phyloP scores from a whole-genome alignment of 2,329 filamentous ascomycete species.

The Xylariaceae sp. region DNA sequence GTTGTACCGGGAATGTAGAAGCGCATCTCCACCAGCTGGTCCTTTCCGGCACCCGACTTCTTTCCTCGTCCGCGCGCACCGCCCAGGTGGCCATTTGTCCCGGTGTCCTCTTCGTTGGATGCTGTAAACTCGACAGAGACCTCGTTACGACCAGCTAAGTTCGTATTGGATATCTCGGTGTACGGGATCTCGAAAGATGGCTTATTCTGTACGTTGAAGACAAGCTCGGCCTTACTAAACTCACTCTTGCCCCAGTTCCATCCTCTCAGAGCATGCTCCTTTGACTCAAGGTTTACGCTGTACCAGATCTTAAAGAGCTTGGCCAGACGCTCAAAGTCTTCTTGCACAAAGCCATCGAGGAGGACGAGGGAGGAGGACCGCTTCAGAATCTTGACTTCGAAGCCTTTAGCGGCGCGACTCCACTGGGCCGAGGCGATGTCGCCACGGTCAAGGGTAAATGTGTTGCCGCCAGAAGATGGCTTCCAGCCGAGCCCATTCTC shows the following conservation, averaged over 20 bases:
- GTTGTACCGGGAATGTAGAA: conserved; percentile 96
- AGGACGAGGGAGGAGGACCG: conserved; percentile 83
- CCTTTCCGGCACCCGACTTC: conserved; percentile 82
- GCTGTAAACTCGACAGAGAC: conserved; percentile 91
- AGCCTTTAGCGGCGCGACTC: conserved; percentile 89
- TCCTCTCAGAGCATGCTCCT: conserved; percentile 89
- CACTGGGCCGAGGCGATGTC: conserved; percentile 87
- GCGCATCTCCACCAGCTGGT: conserved; percentile 96
- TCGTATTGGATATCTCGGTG: conserved; percentile 95
- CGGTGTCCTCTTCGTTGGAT: conserved; percentile 65
- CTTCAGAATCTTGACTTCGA: conserved; percentile 87
- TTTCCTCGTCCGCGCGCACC: conserved; percentile 74
- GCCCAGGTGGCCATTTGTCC: conserved; percentile 68
- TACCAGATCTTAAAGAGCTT: conserved; percentile 99
- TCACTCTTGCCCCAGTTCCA: conserved; percentile 99
- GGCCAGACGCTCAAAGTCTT: conserved; percentile 84
- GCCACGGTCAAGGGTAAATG: conserved; percentile 84
- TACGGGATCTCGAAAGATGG: conserved; percentile 97
- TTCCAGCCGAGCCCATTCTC: conserved; percentile 97
- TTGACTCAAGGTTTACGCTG: conserved; percentile 84
- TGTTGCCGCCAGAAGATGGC: conserved; percentile 78
- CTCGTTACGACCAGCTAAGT: conserved; percentile 94
- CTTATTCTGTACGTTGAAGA: conserved; percentile 95
- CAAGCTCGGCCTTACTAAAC: conserved; percentile 89
- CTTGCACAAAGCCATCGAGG: conserved; percentile 89